A percentile compares a stretch with the other conserved stretches of the same genome.
Conservation (phyloP, 164 flowering plant genomes). For the Aristolochia fimbriata region DNA sequence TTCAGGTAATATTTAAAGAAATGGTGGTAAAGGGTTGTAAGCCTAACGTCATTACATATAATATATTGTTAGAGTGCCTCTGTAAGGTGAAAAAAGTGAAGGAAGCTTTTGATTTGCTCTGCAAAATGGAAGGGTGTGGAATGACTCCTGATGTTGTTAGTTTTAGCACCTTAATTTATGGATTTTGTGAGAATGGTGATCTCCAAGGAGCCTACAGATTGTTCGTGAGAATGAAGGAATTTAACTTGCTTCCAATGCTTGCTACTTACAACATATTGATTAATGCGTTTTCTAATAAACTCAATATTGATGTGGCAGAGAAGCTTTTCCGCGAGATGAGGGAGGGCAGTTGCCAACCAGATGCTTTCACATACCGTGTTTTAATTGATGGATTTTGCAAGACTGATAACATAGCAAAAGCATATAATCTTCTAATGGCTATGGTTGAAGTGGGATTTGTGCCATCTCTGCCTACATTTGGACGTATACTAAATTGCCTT, state of each 20-base stretch:
- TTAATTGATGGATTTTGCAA: slow-evolving; percentile 77
- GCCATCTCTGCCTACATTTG: slow-evolving; percentile 65
- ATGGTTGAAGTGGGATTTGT: slow-evolving; percentile 43
- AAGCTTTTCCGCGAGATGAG: slow-evolving; percentile 57
- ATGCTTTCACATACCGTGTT: slow-evolving; percentile 60
- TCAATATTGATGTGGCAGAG: slow-evolving; percentile 38
- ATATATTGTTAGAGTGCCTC: slow-evolving; percentile 60
- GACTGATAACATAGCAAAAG: slow-evolving; percentile 44
- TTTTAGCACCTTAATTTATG: slow-evolving; percentile 60
- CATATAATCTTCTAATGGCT: slow-evolving; percentile 39
- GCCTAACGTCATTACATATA: slow-evolving; percentile 71
- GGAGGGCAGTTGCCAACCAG: slow-evolving; percentile 37
- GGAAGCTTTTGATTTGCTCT: slow-evolving; percentile 50
- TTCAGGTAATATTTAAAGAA: slow-evolving; percentile 52
- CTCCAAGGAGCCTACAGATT: slow-evolving; percentile 49
- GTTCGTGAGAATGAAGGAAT: slow-evolving; percentile 40
- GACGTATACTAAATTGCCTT: slow-evolving; percentile 69
- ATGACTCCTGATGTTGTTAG: slow-evolving; percentile 52
- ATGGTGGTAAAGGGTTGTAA: slow-evolving; percentile 54
- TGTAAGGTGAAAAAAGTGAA: slow-evolving; percentile 47
- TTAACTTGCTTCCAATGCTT: slow-evolving; percentile 35
- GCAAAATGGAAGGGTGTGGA: slow-evolving; percentile 42
- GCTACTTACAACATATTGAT: slow-evolving; percentile 70
- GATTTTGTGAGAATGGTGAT: slow-evolving; percentile 54
- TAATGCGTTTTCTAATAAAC: slow-evolving; percentile 50